A percentile compares a stretch with the other conserved stretches of the same genome.
Evolutionary conservation across 2,329 filamentous ascomycete species (phyloP).

Genomic region (Seiridium unicorne): DNA sequence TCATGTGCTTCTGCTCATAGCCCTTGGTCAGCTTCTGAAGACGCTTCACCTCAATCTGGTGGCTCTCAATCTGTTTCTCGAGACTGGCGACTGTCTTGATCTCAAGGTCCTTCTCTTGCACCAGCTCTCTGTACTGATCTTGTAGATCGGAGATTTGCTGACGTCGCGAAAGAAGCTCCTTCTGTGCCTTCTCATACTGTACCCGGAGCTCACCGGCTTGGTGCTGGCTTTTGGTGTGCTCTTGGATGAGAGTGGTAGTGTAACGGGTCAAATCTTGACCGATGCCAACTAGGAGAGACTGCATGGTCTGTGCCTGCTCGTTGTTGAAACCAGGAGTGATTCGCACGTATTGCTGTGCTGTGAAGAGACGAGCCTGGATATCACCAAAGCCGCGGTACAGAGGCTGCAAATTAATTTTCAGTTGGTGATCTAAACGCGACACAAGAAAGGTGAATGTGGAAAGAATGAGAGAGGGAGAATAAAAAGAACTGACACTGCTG

Average conservation of each 20-base stretch:
- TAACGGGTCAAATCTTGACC: conserved; percentile 10
- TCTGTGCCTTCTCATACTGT: conserved; percentile 4
- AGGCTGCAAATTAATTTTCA: not conserved
- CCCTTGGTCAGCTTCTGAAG: conserved; percentile 17
- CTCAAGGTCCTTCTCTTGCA: conserved; percentile 7
- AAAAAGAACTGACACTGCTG: not conserved
- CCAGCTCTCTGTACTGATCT: conserved; percentile 1
- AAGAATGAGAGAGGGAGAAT: not conserved
- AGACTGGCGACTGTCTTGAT: conserved; percentile 8
- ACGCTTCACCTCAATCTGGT: conserved; percentile 9
- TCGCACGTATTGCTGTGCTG: conserved; percentile 17
- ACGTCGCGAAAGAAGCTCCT: conserved; percentile 9
- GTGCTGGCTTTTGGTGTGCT: conserved; percentile 4
- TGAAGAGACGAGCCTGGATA: conserved; percentile 16
- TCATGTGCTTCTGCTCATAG: conserved; percentile 19
- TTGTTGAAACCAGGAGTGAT: conserved; percentile 16
- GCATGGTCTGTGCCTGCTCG: conserved; percentile 14
- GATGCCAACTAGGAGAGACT: conserved; percentile 14
- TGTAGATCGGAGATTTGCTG: conserved; percentile 6
- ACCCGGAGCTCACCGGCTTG: conserved; percentile 10
- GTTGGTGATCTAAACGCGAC: not conserved
- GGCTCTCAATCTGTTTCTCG: conserved; percentile 9
- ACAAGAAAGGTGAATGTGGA: not conserved
- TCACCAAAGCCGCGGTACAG: conserved; percentile 6
- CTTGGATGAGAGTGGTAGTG: not conserved